Evolutionary conservation across 2,329 filamentous ascomycete genomes (phyloP), one percentile per base, ranked within the genome.

Genomic region (Claviceps capensis): DNA sequence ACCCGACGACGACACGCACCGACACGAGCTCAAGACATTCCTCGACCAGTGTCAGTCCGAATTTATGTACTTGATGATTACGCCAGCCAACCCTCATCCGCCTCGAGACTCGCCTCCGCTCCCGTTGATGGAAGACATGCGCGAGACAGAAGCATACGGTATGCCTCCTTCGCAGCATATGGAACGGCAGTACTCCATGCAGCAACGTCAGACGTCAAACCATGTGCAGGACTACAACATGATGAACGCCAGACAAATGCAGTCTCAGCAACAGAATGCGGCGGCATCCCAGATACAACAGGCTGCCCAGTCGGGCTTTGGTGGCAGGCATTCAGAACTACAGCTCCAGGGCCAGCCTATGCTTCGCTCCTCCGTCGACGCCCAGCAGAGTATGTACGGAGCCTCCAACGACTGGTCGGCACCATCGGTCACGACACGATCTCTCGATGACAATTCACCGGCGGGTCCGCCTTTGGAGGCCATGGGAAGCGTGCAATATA

Each of bases 21-120:
- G 75, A 48, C 69, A 72, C 51, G 76, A 79, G 52, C 69, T 83
- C 48, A 80, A 79, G 64, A 68, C 68, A 11, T 83, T 83, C 61
- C 71, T 83, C 55, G 81, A 83, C 56, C 78, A 81, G 61, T 81
- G 80, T 64, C 74, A 82, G 63, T 74, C 76, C 57, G 80, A 84
- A 61, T 82, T 84, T 54, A 81, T 80, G 56, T 84, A 84, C 59
- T 71, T 84, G 14, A 82, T 84, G 80, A 75, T 82, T 49, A 79
- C 80, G 0, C 81, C 81, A 1, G 80, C 81, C 42, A 84, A 84
- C 63, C 81, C 81, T 3, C 68, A 77, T 43, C 81, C 81, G 1
- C 81, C 80, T n/a, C 74, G 81, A 62, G 81, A 83, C 23, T 80
- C 78, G 1, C 77, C 77, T 4, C 77, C 74, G 2, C 62, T 81